Conservation (phyloP, 2,329 filamentous ascomycete genomes). For the Fusarium albosuccineum region DNA sequence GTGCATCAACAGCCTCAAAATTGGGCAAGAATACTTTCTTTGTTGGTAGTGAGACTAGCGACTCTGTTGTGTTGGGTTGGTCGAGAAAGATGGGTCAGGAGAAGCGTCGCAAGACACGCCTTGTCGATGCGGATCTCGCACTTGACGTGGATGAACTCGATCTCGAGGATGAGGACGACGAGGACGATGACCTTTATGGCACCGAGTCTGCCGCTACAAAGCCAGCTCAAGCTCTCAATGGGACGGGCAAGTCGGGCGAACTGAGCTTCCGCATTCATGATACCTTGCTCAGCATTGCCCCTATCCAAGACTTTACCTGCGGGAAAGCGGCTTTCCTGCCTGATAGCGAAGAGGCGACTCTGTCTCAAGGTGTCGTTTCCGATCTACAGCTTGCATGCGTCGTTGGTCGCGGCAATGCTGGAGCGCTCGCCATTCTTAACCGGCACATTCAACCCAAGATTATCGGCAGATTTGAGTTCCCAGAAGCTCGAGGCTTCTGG, state of each 20-base stretch:
- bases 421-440: conserved; percentile 81
- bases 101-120: conserved; percentile 73
- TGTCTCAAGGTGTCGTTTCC: conserved; percentile 61
- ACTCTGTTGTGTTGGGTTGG: conserved; percentile 88
- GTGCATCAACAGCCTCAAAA: conserved; percentile 76
- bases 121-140: conserved; percentile 66
- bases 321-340: conserved; percentile 66
- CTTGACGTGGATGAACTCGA: conserved; percentile 66
- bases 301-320: conserved; percentile 80
- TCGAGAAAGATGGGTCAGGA: conserved; percentile 73
- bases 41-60: conserved; percentile 84
- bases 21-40: conserved; percentile 81
- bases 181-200: conserved; percentile 71
- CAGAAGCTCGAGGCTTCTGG: conserved; percentile 84
- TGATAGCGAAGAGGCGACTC: conserved; percentile 60
- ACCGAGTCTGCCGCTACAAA: conserved; percentile 75
- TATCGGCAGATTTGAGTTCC: conserved; percentile 77
- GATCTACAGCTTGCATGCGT: conserved; percentile 71
- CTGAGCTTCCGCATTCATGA: conserved; percentile 84
- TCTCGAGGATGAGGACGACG: conserved; percentile 72
- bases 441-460: conserved; percentile 81
- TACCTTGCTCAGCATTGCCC: conserved; percentile 80
- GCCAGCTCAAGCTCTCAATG: conserved; percentile 55
- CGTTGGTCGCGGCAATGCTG: conserved; percentile 74
- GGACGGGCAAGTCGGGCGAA: conserved; percentile 67